Evolutionary conservation across 306 rosid genomes (phyloP).

Genomic region (Senna tora): DNA sequence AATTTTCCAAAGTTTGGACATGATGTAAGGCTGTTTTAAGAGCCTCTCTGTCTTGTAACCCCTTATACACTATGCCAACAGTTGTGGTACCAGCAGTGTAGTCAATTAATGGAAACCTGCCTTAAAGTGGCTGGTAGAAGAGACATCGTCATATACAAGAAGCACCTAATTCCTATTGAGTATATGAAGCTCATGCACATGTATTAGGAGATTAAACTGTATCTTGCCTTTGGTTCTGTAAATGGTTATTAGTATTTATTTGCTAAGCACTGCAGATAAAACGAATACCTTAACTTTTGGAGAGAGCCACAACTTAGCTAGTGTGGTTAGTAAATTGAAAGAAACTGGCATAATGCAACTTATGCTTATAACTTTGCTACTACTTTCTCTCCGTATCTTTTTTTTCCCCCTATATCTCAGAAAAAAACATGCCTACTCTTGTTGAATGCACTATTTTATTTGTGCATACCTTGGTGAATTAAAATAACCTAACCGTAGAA

Average conservation of each 20-base stretch:
- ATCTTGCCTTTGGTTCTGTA: not conserved
- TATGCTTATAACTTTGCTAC: slow-evolving; percentile 8
- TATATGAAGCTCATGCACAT: not conserved
- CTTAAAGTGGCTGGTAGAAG: not conserved
- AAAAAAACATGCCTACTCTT: not conserved
- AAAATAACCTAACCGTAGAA: too few species aligned
- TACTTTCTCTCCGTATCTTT: not conserved
- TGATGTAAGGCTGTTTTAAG: not conserved
- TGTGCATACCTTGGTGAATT: not conserved
- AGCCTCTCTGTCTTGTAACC: not conserved
- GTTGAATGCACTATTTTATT: not conserved
- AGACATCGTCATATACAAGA: not conserved
- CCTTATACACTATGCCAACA: not conserved
- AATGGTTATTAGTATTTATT: not conserved
- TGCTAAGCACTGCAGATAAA: not conserved
- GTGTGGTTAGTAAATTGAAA: not conserved
- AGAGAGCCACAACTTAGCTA: not conserved
- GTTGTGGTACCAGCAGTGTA: not conserved
- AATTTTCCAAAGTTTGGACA: too few species aligned
- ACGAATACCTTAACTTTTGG: not conserved
- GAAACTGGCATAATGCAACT: not conserved
- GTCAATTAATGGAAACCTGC: not conserved
- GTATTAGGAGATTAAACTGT: slow-evolving; percentile 4
- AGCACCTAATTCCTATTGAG: not conserved
- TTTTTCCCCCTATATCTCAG: not conserved